phyloP scores from a whole-genome alignment of 2,329 filamentous ascomycete genomes.

The Xylariomycetidae sp. region DNA sequence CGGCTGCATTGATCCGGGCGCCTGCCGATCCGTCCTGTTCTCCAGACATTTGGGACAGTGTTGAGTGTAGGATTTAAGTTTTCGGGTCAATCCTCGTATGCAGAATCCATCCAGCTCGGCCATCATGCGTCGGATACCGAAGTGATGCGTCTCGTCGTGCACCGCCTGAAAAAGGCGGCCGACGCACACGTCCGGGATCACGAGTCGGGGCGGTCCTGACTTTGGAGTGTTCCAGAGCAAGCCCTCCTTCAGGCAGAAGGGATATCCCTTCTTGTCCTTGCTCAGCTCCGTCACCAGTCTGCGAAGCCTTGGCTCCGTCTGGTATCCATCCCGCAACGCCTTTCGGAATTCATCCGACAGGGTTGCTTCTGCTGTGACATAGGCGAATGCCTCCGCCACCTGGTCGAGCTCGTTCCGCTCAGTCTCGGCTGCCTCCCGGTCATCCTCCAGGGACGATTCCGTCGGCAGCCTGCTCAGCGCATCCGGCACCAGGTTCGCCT shows the following conservation, averaged over 20 bases:
- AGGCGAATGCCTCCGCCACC: not conserved
- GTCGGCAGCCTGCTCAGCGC: not conserved
- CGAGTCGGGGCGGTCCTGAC: no score
- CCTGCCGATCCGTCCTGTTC: not conserved
- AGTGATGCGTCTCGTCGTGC: not conserved
- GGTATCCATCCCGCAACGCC: not conserved
- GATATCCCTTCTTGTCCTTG: no score
- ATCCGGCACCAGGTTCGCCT: not conserved
- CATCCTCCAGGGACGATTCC: not conserved
- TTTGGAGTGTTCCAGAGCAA: no score
- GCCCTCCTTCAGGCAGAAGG: no score
- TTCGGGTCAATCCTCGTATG: not conserved
- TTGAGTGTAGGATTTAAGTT: not conserved
- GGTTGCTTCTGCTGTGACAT: no score
- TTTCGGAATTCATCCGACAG: not conserved
- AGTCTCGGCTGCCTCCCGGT: not conserved
- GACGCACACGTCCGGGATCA: not conserved
- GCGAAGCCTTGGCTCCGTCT: not conserved
- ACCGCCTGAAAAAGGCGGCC: not conserved
- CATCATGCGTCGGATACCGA: not conserved
- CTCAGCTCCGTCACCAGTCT: no score
- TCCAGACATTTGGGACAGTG: not conserved
- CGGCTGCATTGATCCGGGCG: not conserved
- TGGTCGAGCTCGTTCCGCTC: not conserved
- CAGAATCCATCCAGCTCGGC: not conserved